A percentile compares a stretch with the other conserved stretches of the same genome.
phyloP scores from a whole-genome alignment of 2,329 filamentous ascomycete genomes.

The Orbilia oligospora region DNA sequence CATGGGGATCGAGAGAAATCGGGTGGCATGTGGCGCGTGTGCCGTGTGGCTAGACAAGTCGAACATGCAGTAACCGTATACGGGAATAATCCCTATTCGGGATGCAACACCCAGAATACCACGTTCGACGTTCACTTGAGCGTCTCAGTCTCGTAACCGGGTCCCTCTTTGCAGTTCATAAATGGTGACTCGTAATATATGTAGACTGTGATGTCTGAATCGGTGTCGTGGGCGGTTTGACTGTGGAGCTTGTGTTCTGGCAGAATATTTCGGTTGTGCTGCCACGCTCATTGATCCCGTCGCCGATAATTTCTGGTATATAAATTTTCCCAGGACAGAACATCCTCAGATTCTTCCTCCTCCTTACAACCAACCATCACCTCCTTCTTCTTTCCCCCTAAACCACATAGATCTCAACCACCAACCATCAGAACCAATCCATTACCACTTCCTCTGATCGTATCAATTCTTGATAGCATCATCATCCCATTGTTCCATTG shows the following conservation, averaged over 20 bases:
- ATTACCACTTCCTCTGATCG: background rate
- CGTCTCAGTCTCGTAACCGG: background rate
- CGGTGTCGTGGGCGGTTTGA: background rate
- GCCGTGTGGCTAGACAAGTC: constrained; percentile 31
- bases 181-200: background rate
- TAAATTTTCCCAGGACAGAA: background rate
- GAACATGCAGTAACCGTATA: constrained; percentile 17
- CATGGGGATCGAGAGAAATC: constrained; percentile 32
- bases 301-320: background rate
- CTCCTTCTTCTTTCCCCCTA: background rate
- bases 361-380: background rate
- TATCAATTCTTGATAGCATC: background rate
- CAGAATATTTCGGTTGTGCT: background rate
- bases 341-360: constrained; percentile 6
- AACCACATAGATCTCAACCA: background rate
- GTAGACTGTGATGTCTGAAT: background rate
- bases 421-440: background rate
- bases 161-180: background rate
- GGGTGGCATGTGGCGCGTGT: constrained; percentile 43
- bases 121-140: background rate
- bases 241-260: background rate
- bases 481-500: background rate
- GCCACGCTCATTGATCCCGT: constrained; percentile 11
- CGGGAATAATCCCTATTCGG: constrained; percentile 34
- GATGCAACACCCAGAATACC: constrained; percentile 45